A percentile compares a stretch with the other conserved stretches of the same genome.
phyloP scores from a whole-genome alignment of 805 yeast genomes.

The Nakazawaea ambrosiae region DNA sequence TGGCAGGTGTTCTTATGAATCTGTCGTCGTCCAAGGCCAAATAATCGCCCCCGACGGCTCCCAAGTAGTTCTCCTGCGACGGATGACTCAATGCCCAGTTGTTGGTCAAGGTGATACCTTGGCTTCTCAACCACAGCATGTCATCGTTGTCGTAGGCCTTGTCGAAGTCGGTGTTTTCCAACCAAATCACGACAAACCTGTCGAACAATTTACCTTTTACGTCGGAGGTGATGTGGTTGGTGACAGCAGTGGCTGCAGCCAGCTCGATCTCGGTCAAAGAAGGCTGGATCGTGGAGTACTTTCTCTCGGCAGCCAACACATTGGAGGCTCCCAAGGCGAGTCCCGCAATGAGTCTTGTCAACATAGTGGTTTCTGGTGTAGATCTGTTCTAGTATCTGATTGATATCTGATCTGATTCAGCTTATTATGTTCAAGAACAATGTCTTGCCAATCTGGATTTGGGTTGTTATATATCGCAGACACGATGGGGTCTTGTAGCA shows the following conservation, averaged over 20 bases:
- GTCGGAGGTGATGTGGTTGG: slow-evolving; percentile 24
- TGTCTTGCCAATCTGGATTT: too few relatives aligned
- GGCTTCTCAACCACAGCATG: slow-evolving; percentile 32
- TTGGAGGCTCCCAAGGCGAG: slow-evolving; percentile 12
- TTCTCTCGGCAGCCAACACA: slow-evolving; percentile 17
- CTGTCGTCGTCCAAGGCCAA: slow-evolving; percentile 40
- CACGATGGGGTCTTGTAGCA: too few relatives aligned
- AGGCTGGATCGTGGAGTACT: slow-evolving; percentile 25
- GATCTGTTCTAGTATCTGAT: too few relatives aligned
- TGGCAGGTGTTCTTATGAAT: slow-evolving; percentile 35
- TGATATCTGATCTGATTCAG: too few relatives aligned
- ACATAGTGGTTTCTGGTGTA: too few relatives aligned
- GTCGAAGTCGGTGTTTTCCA: slow-evolving; percentile 45
- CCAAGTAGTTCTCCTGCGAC: slow-evolving; percentile 47
- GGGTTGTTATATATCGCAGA: too few relatives aligned
- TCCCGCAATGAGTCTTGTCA: slow-evolving; percentile 1
- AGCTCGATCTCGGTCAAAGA: slow-evolving; percentile 24
- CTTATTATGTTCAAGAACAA: too few relatives aligned
- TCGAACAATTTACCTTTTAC: slow-evolving; percentile 33
- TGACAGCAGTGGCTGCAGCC: slow-evolving; percentile 26
- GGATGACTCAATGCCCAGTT: slow-evolving; percentile 48
- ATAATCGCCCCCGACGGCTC: slow-evolving; percentile 44
- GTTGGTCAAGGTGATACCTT: slow-evolving; percentile 41
- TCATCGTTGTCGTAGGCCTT: slow-evolving; percentile 40
- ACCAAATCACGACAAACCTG: slow-evolving; percentile 37